Evolutionary conservation across 768 basidiomycete genomes (phyloP), one percentile per base, ranked within the genome.

Genomic region (Lactifluus piperatus): DNA sequence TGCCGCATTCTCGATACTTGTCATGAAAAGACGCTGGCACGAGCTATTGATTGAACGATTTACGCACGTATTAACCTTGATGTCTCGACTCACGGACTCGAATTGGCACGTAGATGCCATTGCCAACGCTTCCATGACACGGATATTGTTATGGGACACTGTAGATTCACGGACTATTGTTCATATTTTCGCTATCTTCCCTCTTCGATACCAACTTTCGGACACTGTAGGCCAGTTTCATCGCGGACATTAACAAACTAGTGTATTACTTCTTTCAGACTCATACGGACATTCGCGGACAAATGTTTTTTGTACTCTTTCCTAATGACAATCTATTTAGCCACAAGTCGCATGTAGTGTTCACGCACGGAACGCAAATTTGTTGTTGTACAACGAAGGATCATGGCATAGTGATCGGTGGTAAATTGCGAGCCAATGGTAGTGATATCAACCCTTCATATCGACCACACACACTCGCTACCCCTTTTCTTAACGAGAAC

Each of bases 121-220:
- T 34, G 54, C 24, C 43, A 32, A 41, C 10, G 9, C 54, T 46
- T 39, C 34, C 49, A 60, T 56, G 55, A 61, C 54, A 10, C 43
- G 20, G 43, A 44, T 22, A 24, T 24, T 24, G 22, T 24, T 11
- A 47, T 11, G 34, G 44, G 50, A 60, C 59, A 26, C 18, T 61
- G 60, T 61, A 61, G 60, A 46, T 16, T 61, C 7, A 56, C 56
- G 60, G 60, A 61, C 60, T 44, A 44, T 5, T 60, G 59, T 60
- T 32, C 54, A 61, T 61, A 61, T 46, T 51, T 46, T 24, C 18
- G 11, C 49, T n/a, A 37, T 60, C 30, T 43, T 22, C 9, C 10
- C 44, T 29, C 37, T 51, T 5, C 41, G 11, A 56, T 60, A 56
- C 49, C 54, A 60, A 50, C 13, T 24, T 26, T 56, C 54, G 54